Evolutionary conservation across 352 stramenopile species (phyloP).

Genomic region (Globisporangium parvum): DNA sequence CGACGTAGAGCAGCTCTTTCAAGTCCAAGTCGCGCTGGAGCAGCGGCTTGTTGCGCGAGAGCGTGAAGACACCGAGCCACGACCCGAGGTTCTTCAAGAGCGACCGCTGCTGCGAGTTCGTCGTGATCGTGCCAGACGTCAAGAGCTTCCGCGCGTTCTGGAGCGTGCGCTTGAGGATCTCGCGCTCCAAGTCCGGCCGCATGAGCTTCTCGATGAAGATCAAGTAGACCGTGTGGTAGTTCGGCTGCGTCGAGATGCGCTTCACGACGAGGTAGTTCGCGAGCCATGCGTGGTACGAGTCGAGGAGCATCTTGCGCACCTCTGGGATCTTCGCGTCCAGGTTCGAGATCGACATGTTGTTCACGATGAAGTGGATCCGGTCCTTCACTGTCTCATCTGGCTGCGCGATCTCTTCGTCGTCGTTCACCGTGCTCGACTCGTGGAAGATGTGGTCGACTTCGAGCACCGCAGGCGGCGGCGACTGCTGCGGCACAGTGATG

Average conservation of each 20-base stretch:
- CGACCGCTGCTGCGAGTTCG: conserved; percentile 96
- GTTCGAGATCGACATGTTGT: conserved; percentile 98
- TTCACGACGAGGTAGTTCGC: conserved; percentile 99
- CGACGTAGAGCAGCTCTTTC: conserved; percentile 97
- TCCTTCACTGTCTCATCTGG: conserved; percentile 89
- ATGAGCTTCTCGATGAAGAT: conserved; percentile 97
- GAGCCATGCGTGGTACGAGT: conserved; percentile 95
- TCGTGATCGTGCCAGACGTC: conserved; percentile 97
- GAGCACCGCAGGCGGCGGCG: conserved; percentile 44
- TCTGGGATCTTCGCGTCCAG: conserved; percentile 96
- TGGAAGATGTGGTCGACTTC: conserved; percentile 85
- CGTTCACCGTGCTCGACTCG: conserved; percentile 52
- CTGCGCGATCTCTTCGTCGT: conserved; percentile 56
- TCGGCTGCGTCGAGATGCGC: conserved; percentile 97
- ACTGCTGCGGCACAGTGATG: conserved; percentile 31
- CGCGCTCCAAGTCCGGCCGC: conserved; percentile 86
- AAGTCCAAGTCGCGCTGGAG: conserved; percentile 97
- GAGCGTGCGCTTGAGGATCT: conserved; percentile 94
- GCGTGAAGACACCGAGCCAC: conserved; percentile 97
- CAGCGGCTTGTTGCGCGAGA: conserved; percentile 96
- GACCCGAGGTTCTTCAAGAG: conserved; percentile 98
- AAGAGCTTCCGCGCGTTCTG: conserved; percentile 95
- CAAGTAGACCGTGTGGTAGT: conserved; percentile 98
- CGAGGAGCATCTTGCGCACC: conserved; percentile 91
- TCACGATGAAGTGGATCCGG: conserved; percentile 99